Conservation (phyloP, 176 grass and related monocot genomes). For the Aegilops umbellulata region DNA sequence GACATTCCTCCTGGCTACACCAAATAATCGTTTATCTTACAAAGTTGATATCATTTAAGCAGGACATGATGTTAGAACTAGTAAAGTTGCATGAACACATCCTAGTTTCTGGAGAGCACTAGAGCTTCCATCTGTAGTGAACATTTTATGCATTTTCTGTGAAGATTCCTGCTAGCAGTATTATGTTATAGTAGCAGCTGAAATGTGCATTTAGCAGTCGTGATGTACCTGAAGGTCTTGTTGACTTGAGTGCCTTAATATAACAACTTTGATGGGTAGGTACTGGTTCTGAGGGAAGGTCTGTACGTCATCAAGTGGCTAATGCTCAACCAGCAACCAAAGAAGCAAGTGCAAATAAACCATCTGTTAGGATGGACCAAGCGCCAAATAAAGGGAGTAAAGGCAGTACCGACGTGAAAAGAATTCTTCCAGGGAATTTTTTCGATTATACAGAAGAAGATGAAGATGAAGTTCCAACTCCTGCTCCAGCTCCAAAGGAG, state of each 20-base stretch:
- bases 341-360: slow-evolving; percentile 40
- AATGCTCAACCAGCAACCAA: slow-evolving; percentile 20
- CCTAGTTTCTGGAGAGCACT: slow-evolving; percentile 12
- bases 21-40: not conserved
- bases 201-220: not conserved
- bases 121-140: not conserved
- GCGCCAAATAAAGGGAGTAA: slow-evolving; percentile 33
- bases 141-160: not conserved
- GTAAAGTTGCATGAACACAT: not conserved
- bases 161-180: not conserved
- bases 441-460: slow-evolving; percentile 52
- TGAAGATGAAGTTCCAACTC: slow-evolving; percentile 37
- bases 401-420: slow-evolving; percentile 20
- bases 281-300: slow-evolving; percentile 44
- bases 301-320: slow-evolving; percentile 32
- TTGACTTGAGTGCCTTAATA: slow-evolving; percentile 1
- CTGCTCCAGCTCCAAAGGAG: slow-evolving; percentile 52
- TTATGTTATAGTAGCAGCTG: not conserved
- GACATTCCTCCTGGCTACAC: not conserved
- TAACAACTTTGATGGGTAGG: slow-evolving; percentile 48
- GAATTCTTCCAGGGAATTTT: slow-evolving; percentile 50
- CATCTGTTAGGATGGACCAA: slow-evolving; percentile 32
- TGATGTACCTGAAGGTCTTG: slow-evolving; percentile 7
- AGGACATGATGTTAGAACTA: not conserved
- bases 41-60: not conserved